Evolutionary conservation across 805 yeast species (phyloP).

Genomic region (Ogataea dorogensis): DNA sequence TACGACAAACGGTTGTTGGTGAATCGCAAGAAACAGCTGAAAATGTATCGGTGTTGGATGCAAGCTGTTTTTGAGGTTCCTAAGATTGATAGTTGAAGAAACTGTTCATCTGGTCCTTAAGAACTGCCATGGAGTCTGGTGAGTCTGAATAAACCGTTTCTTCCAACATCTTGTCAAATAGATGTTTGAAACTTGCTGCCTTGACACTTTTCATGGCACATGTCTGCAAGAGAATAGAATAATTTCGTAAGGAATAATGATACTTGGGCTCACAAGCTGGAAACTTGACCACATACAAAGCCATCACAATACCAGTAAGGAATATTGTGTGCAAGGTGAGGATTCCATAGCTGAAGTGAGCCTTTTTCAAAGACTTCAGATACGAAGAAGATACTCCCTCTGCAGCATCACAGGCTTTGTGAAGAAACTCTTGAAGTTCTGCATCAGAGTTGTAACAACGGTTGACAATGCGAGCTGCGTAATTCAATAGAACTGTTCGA

Average conservation of each 20-base stretch:
- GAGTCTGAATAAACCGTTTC: background rate
- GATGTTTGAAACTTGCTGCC: background rate
- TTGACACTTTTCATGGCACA: slow-evolving; percentile 1
- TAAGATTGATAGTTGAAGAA: too few relatives aligned
- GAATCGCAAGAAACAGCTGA: slow-evolving; percentile 85
- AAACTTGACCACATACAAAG: background rate
- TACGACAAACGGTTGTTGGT: slow-evolving; percentile 90
- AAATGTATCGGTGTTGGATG: slow-evolving; percentile 96
- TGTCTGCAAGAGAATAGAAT: background rate
- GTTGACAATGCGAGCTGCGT: background rate
- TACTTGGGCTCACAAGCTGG: background rate
- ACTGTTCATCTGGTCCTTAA: too few relatives aligned
- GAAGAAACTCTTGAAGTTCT: background rate
- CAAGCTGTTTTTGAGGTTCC: slow-evolving; percentile 76
- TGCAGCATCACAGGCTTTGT: slow-evolving; percentile 1
- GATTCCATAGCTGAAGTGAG: slow-evolving; percentile 1
- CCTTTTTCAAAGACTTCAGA: background rate
- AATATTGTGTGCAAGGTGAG: background rate
- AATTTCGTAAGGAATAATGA: background rate
- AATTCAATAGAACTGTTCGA: background rate
- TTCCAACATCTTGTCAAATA: background rate
- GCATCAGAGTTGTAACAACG: background rate
- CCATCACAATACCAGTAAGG: background rate
- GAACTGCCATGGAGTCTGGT: too few relatives aligned
- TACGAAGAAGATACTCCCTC: background rate